Evolutionary conservation across 1,284 basidiomycete species (phyloP).

Genomic region (Anthracocystis setariae): DNA sequence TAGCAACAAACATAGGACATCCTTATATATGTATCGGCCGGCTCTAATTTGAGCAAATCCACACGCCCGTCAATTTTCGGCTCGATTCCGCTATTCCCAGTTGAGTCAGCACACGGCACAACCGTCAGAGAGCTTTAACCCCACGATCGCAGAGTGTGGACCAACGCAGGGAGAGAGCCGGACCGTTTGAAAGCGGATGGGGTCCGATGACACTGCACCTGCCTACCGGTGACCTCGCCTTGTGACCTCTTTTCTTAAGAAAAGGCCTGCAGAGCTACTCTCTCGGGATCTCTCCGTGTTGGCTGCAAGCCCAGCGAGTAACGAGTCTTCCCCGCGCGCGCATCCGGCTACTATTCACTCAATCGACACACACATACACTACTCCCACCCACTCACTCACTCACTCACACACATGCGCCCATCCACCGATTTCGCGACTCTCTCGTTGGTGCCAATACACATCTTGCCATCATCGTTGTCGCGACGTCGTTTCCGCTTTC

Average conservation of each 20-base stretch:
- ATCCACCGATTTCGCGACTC: too few relatives aligned
- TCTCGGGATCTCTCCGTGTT: slow-evolving; percentile 11
- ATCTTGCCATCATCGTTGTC: too few relatives aligned
- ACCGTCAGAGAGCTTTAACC: neutral
- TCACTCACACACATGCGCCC: too few relatives aligned
- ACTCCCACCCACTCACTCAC: neutral
- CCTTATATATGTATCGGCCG: slow-evolving; percentile 12
- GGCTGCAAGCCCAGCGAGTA: neutral
- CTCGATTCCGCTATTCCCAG: neutral
- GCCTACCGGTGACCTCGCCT: slow-evolving; percentile 1
- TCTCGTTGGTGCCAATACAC: too few relatives aligned
- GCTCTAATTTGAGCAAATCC: neutral
- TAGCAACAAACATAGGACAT: too few relatives aligned
- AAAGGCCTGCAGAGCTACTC: neutral
- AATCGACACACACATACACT: neutral
- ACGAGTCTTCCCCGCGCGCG: neutral
- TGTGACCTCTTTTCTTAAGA: neutral
- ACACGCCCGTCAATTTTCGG: slow-evolving; percentile 15
- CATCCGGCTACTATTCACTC: slow-evolving; percentile 4
- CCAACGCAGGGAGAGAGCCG: neutral
- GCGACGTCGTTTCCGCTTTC: too few relatives aligned
- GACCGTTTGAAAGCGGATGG: slow-evolving; percentile 24
- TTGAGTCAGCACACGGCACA: neutral
- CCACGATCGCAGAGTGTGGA: slow-evolving; percentile 26
- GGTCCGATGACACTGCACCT: slow-evolving; percentile 14